These are phyloP conservation scores for Pontederia crassipes DNA, from an alignment of 176 grass and related monocot species.

Conservation along the genomic window DNA sequence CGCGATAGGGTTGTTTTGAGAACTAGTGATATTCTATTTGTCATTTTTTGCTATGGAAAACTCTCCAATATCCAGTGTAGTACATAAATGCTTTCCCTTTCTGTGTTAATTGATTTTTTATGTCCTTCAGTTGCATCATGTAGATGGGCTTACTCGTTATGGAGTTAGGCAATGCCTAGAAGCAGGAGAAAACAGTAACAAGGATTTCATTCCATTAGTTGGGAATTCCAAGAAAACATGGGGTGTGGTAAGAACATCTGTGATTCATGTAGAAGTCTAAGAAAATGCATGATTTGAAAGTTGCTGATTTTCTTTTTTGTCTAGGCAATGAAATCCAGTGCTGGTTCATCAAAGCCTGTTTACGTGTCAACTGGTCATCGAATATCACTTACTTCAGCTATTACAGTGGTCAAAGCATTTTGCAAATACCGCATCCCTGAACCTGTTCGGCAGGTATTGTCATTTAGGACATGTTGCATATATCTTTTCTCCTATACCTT, in stretches of 20 bases:
- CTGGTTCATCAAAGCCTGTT: constrained; percentile 55
- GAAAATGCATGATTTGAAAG: neutral
- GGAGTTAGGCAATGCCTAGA: constrained; percentile 48
- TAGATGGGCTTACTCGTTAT: constrained; percentile 72
- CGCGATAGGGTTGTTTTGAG: no score
- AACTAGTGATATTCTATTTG: no score
- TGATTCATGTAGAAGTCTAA: neutral
- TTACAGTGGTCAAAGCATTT: constrained; percentile 36
- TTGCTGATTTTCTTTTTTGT: constrained; percentile 3
- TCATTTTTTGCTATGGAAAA: no score
- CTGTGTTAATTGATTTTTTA: neutral
- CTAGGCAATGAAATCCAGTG: constrained; percentile 47
- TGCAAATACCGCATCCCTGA: constrained; percentile 83
- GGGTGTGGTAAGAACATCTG: constrained; percentile 44
- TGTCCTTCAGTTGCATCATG: constrained; percentile 57
- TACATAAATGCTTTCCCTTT: neutral
- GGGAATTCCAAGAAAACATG: constrained; percentile 57
- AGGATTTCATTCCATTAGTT: constrained; percentile 46
- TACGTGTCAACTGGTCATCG: constrained; percentile 76
- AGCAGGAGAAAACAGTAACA: constrained; percentile 39
- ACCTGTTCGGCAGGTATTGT: constrained; percentile 63
- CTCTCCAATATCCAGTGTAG: no score
- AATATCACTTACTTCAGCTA: constrained; percentile 62
- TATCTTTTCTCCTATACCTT: neutral
- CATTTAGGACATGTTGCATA: neutral